Base-by-base conservation (phyloP, 306 rosid species). In the Chamaecrista fasciculata region DNA sequence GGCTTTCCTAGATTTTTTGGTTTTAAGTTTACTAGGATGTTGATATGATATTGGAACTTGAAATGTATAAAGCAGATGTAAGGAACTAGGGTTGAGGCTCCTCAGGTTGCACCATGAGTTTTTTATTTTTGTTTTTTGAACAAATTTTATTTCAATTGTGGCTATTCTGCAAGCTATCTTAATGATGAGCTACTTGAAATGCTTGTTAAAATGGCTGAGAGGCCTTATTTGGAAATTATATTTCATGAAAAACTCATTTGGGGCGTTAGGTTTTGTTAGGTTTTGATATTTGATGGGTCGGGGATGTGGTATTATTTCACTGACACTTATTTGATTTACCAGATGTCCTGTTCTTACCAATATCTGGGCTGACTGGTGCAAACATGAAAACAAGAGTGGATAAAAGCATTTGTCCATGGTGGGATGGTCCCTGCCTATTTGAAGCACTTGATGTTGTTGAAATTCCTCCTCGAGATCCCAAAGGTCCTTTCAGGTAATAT, bases 311-410 rank as follows among this genome's bases (percentile, higher is more conserved):
- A 39, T 65, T 49, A 52, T 52, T 61, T 74, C 51, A 24, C 63
- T 72, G 25, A 77, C 61, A 59, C 2, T 55, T 51, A 9, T 78
- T 73, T 76, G 25, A 39, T 76, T 65, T 52, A 28, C 72, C 85
- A 95, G 99, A 95, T 86, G 99, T 95, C 74, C 80, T 65, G 50
- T 89, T 95, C 78, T 85, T 95, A 46, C 99, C 99, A 25, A 70
- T 91, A 62, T 95, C 99, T 82, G 99, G 99, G 62, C 85, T 95
- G 64, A 44, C 67, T 18, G 99, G 99, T 46, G 0, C 75, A 51
- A 95, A 95, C 78, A 55, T 95, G 66, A 81, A 89, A 72, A 83
- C 87, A 23, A 91, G 96, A 83, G 14, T 95, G 71, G 90, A 83
- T 60, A 86, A 81, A 77, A 83, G 75, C 26, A 25, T 49, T 23